phyloP scores from a whole-genome alignment of 495 filamentous ascomycete genomes.

The Penicillium maclennaniae region DNA sequence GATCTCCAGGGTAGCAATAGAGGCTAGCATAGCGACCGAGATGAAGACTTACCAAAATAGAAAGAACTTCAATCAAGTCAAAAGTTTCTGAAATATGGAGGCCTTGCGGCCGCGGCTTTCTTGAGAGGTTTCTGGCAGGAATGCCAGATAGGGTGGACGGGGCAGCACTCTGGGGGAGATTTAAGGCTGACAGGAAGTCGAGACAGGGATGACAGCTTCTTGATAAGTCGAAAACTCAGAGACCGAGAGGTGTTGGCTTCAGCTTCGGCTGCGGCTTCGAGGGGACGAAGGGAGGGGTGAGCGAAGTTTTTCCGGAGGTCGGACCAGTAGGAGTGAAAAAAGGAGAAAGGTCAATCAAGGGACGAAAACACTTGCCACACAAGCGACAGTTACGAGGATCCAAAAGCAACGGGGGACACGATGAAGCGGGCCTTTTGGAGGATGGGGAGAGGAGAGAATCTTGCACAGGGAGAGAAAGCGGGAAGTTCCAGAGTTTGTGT shows the following conservation, averaged over 20 bases:
- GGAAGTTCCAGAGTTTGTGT: slow-evolving; percentile 27
- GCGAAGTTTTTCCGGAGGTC: slow-evolving; percentile 17
- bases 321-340: neutral
- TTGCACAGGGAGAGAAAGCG: slow-evolving; percentile 25
- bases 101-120: slow-evolving; percentile 23
- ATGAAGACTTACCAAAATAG: slow-evolving; percentile 22
- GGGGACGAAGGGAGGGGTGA: slow-evolving; percentile 21
- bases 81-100: slow-evolving; percentile 22
- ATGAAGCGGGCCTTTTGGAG: slow-evolving; percentile 10
- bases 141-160: slow-evolving; percentile 21
- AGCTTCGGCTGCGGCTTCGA: slow-evolving; percentile 4
- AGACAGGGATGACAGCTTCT: neutral
- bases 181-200: neutral
- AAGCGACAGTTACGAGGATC: neutral
- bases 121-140: slow-evolving; percentile 24
- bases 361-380: slow-evolving; percentile 1
- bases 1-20: neutral
- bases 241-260: slow-evolving; percentile 1
- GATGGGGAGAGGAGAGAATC: slow-evolving; percentile 24
- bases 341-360: slow-evolving; percentile 12
- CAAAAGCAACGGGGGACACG: neutral
- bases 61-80: slow-evolving; percentile 17
- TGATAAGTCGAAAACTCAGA: slow-evolving; percentile 6
- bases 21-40: neutral
- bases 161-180: slow-evolving; percentile 8